Conservation (phyloP, 345 rosid genomes). For the Salix arbutifolia region DNA sequence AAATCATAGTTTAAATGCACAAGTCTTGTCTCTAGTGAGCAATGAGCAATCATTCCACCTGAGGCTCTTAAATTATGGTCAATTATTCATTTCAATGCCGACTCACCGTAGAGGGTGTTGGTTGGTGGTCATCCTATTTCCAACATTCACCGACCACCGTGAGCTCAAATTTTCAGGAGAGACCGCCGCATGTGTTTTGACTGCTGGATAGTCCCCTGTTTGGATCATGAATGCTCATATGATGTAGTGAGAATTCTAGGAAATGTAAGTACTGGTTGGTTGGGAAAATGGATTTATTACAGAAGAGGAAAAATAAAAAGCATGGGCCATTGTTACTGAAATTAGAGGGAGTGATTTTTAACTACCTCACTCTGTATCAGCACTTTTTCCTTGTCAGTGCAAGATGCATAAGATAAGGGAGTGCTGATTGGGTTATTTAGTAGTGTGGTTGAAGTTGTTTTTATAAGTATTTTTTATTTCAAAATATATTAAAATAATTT, state of each 20-base stretch:
- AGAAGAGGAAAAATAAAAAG: neutral
- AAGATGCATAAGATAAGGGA: neutral
- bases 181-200: neutral
- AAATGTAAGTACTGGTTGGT: neutral
- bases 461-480: no score
- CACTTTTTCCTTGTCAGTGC: neutral
- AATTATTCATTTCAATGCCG: neutral
- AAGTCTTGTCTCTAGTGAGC: neutral
- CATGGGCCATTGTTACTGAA: no score
- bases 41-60: neutral
- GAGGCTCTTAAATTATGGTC: slow-evolving; percentile 1
- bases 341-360: neutral
- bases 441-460: no score
- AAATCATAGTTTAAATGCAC: neutral
- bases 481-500: no score
- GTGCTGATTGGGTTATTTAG: no score
- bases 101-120: neutral
- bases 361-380: neutral
- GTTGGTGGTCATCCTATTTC: slow-evolving; percentile 6
- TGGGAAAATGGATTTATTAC: neutral
- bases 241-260: neutral
- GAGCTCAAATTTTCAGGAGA: neutral
- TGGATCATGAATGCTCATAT: neutral
- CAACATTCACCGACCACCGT: neutral
- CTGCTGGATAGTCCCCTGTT: neutral